Evolutionary conservation across 2,329 filamentous ascomycete species (phyloP).

Genomic region (Alternaria conjuncta): DNA sequence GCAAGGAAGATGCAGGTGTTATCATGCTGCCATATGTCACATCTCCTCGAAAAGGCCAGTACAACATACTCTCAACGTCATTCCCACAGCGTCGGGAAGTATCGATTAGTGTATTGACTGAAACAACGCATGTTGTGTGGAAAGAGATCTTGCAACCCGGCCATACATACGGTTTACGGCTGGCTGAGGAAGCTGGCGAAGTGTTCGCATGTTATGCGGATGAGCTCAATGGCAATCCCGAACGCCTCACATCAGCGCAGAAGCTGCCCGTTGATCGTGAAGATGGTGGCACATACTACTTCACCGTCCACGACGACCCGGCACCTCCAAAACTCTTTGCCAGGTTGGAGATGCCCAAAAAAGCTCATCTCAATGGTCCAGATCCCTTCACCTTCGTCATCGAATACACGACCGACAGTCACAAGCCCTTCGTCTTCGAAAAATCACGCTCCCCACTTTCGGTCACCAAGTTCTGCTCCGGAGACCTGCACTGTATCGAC

Average conservation of each 20-base stretch:
- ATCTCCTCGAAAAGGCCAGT: neutral
- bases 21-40: neutral
- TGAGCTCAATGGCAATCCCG: neutral
- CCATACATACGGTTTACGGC: neutral
- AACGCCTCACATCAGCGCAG: neutral
- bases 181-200: neutral
- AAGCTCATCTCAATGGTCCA: neutral
- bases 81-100: neutral
- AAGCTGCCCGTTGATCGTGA: neutral
- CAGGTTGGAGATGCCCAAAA: neutral
- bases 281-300: neutral
- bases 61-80: neutral
- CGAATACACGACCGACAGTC: neutral
- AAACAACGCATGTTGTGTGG: neutral
- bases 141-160: neutral
- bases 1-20: neutral
- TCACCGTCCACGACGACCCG: neutral
- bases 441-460: neutral
- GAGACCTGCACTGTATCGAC: neutral
- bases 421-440: neutral
- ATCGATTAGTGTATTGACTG: neutral
- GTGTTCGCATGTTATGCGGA: neutral
- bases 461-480: neutral
- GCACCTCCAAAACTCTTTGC: neutral
- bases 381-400: neutral